phyloP scores from a whole-genome alignment of 768 basidiomycete species.

The Filobasidium wieringae region DNA sequence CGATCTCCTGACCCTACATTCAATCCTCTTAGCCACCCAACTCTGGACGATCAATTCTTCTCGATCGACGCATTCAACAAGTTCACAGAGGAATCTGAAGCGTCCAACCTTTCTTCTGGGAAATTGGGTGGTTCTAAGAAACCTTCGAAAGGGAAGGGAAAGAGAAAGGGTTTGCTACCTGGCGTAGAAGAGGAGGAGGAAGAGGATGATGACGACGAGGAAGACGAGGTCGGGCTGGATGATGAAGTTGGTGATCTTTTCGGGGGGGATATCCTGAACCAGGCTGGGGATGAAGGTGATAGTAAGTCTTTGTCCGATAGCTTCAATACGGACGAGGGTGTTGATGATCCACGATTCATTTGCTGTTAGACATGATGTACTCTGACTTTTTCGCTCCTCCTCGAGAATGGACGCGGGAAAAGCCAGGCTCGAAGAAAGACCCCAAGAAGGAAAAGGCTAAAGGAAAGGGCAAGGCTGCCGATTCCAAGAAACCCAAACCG shows the following conservation, averaged over 20 bases:
- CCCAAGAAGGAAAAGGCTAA: conserved; percentile 4
- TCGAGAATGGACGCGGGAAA: conserved; percentile 11
- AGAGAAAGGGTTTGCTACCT: conserved; percentile 26
- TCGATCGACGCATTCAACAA: conserved; percentile 75
- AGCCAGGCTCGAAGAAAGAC: conserved; percentile 19
- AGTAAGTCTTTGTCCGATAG: not conserved
- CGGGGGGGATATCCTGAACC: conserved; percentile 10
- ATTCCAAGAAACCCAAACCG: conserved; percentile 16
- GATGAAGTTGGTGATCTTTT: conserved; percentile 17
- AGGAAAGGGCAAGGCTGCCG: conserved; percentile 18
- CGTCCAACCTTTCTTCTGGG: conserved; percentile 52
- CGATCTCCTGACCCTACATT: conserved; percentile 6
- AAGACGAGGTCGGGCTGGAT: conserved; percentile 28
- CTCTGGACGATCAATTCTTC: conserved; percentile 84
- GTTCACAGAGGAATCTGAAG: conserved; percentile 67
- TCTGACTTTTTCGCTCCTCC: conserved; percentile 39
- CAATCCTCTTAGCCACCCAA: conserved; percentile 38
- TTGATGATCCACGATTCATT: not conserved
- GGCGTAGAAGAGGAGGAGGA: conserved; percentile 12
- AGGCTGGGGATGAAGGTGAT: conserved; percentile 8
- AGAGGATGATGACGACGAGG: conserved; percentile 28
- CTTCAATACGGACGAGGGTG: no score
- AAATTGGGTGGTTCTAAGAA: conserved; percentile 42
- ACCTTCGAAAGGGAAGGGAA: conserved; percentile 27
- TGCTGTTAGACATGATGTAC: conserved; percentile 39